Conservation (phyloP, 257 asterid genomes). For the Solanum etuberosum region DNA sequence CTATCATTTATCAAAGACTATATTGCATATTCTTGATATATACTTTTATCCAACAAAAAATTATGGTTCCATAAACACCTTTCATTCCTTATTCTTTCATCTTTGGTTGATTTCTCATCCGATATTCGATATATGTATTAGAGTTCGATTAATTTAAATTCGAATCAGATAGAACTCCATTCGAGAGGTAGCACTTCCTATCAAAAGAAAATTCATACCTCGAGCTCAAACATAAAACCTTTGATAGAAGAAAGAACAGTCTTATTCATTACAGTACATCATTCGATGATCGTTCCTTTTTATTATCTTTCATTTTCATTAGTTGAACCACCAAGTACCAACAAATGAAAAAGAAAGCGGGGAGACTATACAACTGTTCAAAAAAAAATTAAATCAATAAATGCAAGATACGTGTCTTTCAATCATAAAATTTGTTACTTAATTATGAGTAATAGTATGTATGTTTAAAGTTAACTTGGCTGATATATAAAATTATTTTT, state of each 20-base stretch:
- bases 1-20: not conserved
- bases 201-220: fast-evolving
- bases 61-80: not conserved
- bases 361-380: not conserved
- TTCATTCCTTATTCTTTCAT: not conserved
- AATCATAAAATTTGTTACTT: not conserved
- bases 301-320: not conserved
- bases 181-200: fast-evolving
- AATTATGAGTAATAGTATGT: not conserved
- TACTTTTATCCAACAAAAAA: not conserved
- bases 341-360: not conserved
- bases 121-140: no score
- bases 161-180: fast-evolving
- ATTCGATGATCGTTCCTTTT: not conserved
- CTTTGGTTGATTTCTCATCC: fast-evolving
- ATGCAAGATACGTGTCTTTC: not conserved
- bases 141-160: fast-evolving
- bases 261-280: no score
- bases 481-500: not conserved
- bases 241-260: fast-evolving
- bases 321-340: not conserved
- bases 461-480: not conserved
- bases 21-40: not conserved
- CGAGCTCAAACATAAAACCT: no score
- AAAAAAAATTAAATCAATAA: not conserved